Conservation (phyloP, 768 basidiomycete species). For the Suillus discolor region DNA sequence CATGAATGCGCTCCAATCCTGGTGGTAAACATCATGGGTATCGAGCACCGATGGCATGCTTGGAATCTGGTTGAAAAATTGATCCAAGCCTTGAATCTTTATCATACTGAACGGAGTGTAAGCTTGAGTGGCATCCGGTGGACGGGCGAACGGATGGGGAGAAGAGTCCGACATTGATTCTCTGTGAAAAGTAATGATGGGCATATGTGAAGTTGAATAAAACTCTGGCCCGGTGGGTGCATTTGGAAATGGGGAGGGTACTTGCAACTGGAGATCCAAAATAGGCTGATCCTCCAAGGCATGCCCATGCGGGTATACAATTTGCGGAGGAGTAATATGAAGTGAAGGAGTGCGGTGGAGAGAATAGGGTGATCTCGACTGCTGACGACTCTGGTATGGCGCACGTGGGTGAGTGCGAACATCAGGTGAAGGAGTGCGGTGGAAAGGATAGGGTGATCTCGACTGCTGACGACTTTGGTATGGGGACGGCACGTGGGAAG, state of each 20-base stretch:
- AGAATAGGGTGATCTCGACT: background rate
- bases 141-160: conserved; percentile 75
- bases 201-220: conserved; percentile 28
- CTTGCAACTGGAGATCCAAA: conserved; percentile 35
- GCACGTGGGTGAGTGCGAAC: conserved; percentile 20
- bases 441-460: background rate
- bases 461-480: conserved; percentile 13
- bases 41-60: conserved; percentile 72
- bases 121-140: conserved; percentile 63
- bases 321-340: conserved; percentile 22
- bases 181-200: conserved; percentile 20
- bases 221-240: conserved; percentile 31
- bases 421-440: conserved; percentile 15
- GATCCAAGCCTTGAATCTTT: conserved; percentile 78
- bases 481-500: conserved; percentile 29
- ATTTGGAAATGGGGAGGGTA: conserved; percentile 58
- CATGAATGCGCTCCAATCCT: conserved; percentile 82
- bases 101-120: conserved; percentile 70
- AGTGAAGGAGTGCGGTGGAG: conserved; percentile 18
- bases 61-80: conserved; percentile 63
- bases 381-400: conserved; percentile 18
- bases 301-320: conserved; percentile 57
- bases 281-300: conserved; percentile 56
- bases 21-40: conserved; percentile 74
- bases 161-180: conserved; percentile 49